Conservation (phyloP, 2,329 filamentous ascomycete genomes). For the Piedraia hortae region DNA sequence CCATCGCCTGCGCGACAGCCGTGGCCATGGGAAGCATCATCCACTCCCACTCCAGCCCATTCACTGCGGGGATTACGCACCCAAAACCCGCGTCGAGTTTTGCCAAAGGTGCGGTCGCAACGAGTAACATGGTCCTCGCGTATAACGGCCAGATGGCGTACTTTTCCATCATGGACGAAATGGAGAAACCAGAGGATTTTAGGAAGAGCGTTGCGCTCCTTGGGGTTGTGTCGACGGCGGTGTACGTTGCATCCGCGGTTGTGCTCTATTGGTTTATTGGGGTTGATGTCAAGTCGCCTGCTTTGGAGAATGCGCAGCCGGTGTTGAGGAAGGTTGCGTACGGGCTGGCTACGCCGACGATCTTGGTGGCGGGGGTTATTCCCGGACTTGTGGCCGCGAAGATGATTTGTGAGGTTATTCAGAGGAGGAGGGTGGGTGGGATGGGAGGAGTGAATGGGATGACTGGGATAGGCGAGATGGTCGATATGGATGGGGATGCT, state of each 20-base stretch:
- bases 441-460: slow-evolving; percentile 10
- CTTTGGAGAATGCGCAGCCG: slow-evolving; percentile 30
- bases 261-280: slow-evolving; percentile 41
- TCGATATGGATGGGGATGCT: no score
- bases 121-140: slow-evolving; percentile 44
- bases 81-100: slow-evolving; percentile 17
- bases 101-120: slow-evolving; percentile 25
- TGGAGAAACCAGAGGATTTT: slow-evolving; percentile 32
- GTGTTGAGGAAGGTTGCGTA: slow-evolving; percentile 37
- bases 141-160: slow-evolving; percentile 36
- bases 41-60: slow-evolving; percentile 18
- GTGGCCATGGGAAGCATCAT: slow-evolving; percentile 38
- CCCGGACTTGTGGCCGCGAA: slow-evolving; percentile 39
- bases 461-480: no score
- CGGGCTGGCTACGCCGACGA: slow-evolving; percentile 41
- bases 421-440: slow-evolving; percentile 14
- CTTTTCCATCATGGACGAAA: slow-evolving; percentile 36
- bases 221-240: slow-evolving; percentile 28
- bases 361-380: slow-evolving; percentile 43
- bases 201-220: slow-evolving; percentile 34
- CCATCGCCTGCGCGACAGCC: slow-evolving; percentile 33
- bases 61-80: slow-evolving; percentile 14
- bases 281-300: slow-evolving; percentile 32
- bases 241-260: slow-evolving; percentile 36
- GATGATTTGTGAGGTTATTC: slow-evolving; percentile 29